Conservation (phyloP, 768 basidiomycete species). For the Kwoniella mangroviensis region DNA sequence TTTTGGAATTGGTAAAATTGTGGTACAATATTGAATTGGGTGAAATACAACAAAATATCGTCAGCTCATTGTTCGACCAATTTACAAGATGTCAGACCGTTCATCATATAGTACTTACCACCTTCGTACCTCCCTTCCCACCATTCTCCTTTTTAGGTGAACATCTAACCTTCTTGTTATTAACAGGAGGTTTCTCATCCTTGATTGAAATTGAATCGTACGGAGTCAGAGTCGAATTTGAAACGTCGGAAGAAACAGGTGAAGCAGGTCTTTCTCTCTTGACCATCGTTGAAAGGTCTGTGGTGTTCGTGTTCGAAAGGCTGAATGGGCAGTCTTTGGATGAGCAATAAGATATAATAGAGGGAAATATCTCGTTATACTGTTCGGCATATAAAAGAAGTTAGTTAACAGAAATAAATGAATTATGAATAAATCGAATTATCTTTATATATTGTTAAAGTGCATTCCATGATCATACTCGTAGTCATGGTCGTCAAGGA, state of each 20-base stretch:
- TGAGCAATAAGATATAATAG: too few species aligned
- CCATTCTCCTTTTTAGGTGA: not conserved
- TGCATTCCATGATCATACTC: too few species aligned
- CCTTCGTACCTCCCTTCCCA: not conserved
- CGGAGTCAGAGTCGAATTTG: not conserved
- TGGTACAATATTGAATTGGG: not conserved
- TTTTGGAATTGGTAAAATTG: too few species aligned
- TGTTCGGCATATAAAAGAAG: not conserved
- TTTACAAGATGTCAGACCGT: not conserved
- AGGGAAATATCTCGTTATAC: not conserved
- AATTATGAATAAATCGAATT: not conserved
- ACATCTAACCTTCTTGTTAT: not conserved
- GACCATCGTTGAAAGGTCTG: not conserved
- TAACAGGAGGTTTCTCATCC: slow-evolving; percentile 1
- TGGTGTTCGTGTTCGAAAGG: not conserved
- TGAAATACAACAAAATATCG: not conserved
- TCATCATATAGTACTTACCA: not conserved
- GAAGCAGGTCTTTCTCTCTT: slow-evolving; percentile 6
- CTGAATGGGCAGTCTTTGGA: too few species aligned
- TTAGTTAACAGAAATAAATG: not conserved
- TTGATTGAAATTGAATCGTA: slow-evolving; percentile 1
- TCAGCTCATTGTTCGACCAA: not conserved
- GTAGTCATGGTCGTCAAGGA: not conserved
- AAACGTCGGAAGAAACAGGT: not conserved
- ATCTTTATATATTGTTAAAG: too few species aligned